Conservation (phyloP, 306 rosid species). For the Oxytropis ochrocephala region DNA sequence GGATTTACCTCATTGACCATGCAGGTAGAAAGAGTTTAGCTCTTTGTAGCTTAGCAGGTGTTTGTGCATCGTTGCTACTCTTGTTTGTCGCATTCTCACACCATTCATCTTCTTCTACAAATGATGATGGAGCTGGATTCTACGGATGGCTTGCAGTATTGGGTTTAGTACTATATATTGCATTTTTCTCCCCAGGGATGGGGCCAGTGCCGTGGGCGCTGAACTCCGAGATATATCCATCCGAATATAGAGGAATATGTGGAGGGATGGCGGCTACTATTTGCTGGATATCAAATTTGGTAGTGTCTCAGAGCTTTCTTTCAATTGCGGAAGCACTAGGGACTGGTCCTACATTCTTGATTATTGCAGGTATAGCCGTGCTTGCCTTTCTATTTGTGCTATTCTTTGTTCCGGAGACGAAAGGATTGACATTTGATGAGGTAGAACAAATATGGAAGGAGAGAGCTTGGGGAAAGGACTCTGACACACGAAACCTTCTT, state of each 20-base stretch:
- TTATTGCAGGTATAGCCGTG: slow-evolving; percentile 49
- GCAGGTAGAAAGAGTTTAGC: slow-evolving; percentile 64
- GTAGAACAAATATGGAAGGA: slow-evolving; percentile 77
- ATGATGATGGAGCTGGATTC: neutral
- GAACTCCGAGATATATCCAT: slow-evolving; percentile 86
- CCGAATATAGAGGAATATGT: slow-evolving; percentile 68
- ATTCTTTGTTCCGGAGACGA: slow-evolving; percentile 60
- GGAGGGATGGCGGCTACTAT: slow-evolving; percentile 92
- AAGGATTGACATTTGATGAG: slow-evolving; percentile 78
- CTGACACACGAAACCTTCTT: slow-evolving; percentile 44
- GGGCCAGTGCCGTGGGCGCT: slow-evolving; percentile 94
- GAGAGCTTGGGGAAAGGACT: slow-evolving; percentile 53
- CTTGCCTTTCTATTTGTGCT: slow-evolving; percentile 53
- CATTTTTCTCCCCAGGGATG: slow-evolving; percentile 79
- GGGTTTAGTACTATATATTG: slow-evolving; percentile 59
- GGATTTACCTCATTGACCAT: slow-evolving; percentile 76
- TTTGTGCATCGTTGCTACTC: slow-evolving; percentile 45
- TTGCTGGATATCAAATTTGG: slow-evolving; percentile 68
- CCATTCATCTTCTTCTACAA: slow-evolving; percentile 20
- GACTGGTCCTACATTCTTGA: slow-evolving; percentile 57
- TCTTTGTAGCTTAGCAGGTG: slow-evolving; percentile 64
- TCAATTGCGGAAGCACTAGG: slow-evolving; percentile 53
- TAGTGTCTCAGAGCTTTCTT: slow-evolving; percentile 66
- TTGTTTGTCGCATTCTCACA: slow-evolving; percentile 43
- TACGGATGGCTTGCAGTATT: slow-evolving; percentile 61